Evolutionary conservation across 106 monocot genomes (phyloP).

Genomic region (Xerophyta viscosa): DNA sequence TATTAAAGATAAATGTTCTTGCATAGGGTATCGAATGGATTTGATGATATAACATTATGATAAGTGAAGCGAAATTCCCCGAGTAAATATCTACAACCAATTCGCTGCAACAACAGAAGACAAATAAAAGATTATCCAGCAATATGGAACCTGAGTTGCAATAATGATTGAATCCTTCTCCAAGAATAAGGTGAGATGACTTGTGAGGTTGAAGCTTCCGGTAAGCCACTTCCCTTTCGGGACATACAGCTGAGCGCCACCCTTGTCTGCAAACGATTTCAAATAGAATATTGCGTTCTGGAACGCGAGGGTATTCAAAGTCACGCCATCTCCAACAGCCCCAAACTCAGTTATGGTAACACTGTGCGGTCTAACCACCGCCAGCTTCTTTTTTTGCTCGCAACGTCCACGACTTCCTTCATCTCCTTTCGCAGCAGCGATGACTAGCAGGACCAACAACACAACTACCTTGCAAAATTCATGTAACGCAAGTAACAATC

Average conservation of each 20-base stretch:
- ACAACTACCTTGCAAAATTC: slow-evolving; percentile 10
- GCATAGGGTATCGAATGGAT: neutral
- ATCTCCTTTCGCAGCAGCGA: slow-evolving; percentile 7
- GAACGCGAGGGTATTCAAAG: slow-evolving; percentile 74
- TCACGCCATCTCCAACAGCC: slow-evolving; percentile 76
- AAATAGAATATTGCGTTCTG: slow-evolving; percentile 90
- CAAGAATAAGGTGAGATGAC: slow-evolving; percentile 85
- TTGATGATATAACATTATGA: neutral
- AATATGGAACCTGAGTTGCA: slow-evolving; percentile 45
- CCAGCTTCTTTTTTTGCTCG: slow-evolving; percentile 6
- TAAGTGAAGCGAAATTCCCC: neutral
- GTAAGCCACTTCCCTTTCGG: slow-evolving; percentile 81
- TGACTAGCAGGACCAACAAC: slow-evolving; percentile 5
- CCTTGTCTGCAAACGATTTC: slow-evolving; percentile 81
- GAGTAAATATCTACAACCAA: neutral
- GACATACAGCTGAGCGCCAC: slow-evolving; percentile 88
- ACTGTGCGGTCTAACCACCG: slow-evolving; percentile 57
- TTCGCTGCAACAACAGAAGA: neutral
- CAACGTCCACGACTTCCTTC: slow-evolving; percentile 14
- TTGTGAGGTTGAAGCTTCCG: slow-evolving; percentile 80
- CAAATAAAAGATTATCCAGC: neutral
- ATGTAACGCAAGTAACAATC: slow-evolving; percentile 1
- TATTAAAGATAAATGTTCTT: neutral
- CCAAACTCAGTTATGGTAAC: slow-evolving; percentile 87
- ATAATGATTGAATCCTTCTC: slow-evolving; percentile 68